These are phyloP conservation scores for Cavenderia fasciculata DNA, from an alignment of 78 protist genomes.

Conservation along the genomic window DNA sequence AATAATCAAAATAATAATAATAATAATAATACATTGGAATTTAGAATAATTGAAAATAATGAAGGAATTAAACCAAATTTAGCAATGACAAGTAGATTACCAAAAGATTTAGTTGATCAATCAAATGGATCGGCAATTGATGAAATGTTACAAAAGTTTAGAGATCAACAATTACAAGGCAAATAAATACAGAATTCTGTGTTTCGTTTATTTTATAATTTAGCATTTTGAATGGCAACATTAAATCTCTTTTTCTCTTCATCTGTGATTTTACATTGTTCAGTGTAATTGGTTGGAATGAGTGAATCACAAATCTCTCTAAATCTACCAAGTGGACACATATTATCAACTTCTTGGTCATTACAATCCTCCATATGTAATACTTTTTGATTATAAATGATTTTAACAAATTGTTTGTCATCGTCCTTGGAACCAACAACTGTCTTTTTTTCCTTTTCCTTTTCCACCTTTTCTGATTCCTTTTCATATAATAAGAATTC, in stretches of 20 bases:
- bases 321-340: slow-evolving; percentile 62
- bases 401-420: slow-evolving; percentile 48
- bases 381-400: slow-evolving; percentile 37
- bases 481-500: slow-evolving; percentile 51
- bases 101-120: slow-evolving; percentile 10
- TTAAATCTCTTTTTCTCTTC: slow-evolving; percentile 7
- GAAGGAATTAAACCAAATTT: slow-evolving; percentile 57
- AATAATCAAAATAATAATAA: not conserved
- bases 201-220: too few species aligned
- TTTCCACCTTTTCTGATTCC: not conserved
- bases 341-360: slow-evolving; percentile 54
- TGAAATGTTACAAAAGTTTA: slow-evolving; percentile 24
- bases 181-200: too few species aligned
- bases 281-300: slow-evolving; percentile 23
- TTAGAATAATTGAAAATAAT: slow-evolving; percentile 27
- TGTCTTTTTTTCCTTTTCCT: not conserved
- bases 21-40: slow-evolving; percentile 19
- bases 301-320: slow-evolving; percentile 19
- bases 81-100: slow-evolving; percentile 47
- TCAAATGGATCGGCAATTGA: not conserved
- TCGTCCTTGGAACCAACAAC: slow-evolving; percentile 3
- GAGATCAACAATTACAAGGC: not conserved
- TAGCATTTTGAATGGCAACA: too few species aligned
- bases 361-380: slow-evolving; percentile 42
- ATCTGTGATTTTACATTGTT: slow-evolving; percentile 26